phyloP scores from a whole-genome alignment of 805 yeast genomes.

The Candida sphagnicola region DNA sequence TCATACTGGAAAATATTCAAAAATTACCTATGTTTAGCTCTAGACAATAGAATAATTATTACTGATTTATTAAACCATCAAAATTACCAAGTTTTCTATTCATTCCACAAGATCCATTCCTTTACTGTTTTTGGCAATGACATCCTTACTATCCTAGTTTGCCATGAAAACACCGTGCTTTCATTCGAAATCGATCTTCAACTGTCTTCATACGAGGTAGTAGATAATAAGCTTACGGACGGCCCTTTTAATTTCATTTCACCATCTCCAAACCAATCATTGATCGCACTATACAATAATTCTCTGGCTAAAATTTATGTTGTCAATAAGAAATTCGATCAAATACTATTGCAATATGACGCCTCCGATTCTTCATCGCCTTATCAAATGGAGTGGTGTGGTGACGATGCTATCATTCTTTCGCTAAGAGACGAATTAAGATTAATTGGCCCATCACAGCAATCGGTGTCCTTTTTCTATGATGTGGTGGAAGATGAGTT shows the following conservation, averaged over 20 bases:
- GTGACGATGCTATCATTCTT: slow-evolving; percentile 72
- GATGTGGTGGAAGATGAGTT: slow-evolving; percentile 30
- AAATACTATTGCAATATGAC: slow-evolving; percentile 41
- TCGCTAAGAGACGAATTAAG: slow-evolving; percentile 61
- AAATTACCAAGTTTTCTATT: slow-evolving; percentile 28
- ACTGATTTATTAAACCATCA: slow-evolving; percentile 37
- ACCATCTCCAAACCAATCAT: slow-evolving; percentile 52
- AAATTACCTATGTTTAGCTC: slow-evolving; percentile 41
- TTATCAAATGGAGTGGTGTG: slow-evolving; percentile 70
- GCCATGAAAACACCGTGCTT: slow-evolving; percentile 26
- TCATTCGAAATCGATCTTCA: slow-evolving; percentile 21
- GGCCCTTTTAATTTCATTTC: slow-evolving; percentile 45
- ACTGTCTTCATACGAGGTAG: slow-evolving; percentile 20
- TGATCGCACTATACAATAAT: slow-evolving; percentile 46
- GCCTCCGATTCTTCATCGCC: slow-evolving; percentile 41
- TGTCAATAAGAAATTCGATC: slow-evolving; percentile 43
- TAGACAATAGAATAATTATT: slow-evolving; percentile 29
- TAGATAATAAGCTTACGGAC: slow-evolving; percentile 39
- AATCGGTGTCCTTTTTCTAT: slow-evolving; percentile 50
- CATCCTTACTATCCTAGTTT: slow-evolving; percentile 11
- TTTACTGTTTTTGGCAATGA: slow-evolving; percentile 10
- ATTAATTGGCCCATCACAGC: slow-evolving; percentile 68
- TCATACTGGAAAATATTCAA: slow-evolving; percentile 28
- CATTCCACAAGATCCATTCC: slow-evolving; percentile 23
- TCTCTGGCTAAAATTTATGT: slow-evolving; percentile 44